Conservation (phyloP, 139 green algal species). For the Auxenochlorella pyrenoidosa region DNA sequence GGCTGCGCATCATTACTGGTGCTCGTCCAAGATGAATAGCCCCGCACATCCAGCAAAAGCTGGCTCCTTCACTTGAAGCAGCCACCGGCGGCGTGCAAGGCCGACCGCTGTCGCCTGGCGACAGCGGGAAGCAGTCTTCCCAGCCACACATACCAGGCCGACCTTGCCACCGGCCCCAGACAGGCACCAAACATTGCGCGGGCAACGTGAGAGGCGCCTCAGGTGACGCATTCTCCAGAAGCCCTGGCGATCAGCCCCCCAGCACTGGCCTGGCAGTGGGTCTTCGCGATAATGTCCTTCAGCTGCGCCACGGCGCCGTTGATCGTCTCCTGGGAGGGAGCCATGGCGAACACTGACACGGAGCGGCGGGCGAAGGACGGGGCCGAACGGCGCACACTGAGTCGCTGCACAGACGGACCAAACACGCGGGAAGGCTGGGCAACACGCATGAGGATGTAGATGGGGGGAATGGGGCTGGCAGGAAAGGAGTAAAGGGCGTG, state of each 20-base stretch:
- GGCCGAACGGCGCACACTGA: neutral
- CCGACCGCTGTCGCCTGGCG: neutral
- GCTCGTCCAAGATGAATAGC: no score
- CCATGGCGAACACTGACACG: neutral
- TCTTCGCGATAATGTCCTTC: neutral
- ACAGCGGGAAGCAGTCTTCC: neutral
- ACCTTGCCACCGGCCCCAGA: neutral
- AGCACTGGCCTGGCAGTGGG: constrained; percentile 5
- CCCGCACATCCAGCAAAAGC: neutral
- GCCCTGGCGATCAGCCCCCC: neutral
- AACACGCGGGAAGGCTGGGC: no score
- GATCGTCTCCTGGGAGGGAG: constrained; percentile 6
- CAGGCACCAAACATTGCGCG: neutral
- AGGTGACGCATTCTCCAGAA: neutral
- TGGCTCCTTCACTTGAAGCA: neutral
- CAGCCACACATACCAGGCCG: neutral
- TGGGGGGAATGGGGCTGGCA: neutral
- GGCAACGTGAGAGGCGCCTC: neutral
- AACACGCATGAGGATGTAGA: neutral
- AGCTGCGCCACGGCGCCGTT: neutral
- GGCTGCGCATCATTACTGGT: no score
- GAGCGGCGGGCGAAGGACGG: neutral
- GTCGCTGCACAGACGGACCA: neutral
- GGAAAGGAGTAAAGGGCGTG: neutral
- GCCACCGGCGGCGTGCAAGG: neutral